Conservation (phyloP, 306 rosid species). For the Chamaecrista fasciculata region DNA sequence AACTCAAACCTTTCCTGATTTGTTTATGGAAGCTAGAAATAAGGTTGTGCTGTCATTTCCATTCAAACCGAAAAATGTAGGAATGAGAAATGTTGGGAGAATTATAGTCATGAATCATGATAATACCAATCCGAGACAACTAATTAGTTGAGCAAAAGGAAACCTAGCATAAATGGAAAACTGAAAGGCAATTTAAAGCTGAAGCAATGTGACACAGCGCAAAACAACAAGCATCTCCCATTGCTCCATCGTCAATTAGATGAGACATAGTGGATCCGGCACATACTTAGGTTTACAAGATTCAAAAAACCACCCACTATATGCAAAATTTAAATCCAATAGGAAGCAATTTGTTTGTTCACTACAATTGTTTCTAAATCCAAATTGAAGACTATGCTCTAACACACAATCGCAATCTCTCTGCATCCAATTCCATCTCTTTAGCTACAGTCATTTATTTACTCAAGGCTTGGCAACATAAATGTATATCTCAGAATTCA, state of each 20-base stretch:
- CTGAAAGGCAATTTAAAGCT: neutral
- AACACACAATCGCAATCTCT: neutral
- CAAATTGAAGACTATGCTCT: neutral
- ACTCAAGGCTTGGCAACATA: neutral
- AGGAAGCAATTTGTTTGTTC: neutral
- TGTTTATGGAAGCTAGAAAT: neutral
- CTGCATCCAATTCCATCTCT: neutral
- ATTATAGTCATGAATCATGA: neutral
- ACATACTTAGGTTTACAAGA: neutral
- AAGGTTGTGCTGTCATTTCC: neutral
- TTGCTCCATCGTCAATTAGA: neutral
- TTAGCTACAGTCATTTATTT: constrained; percentile 6
- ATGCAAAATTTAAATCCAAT: neutral
- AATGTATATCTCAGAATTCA: neutral
- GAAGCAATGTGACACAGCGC: neutral
- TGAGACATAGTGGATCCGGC: neutral
- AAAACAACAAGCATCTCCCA: neutral
- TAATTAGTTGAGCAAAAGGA: neutral
- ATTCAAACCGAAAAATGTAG: neutral
- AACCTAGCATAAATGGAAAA: neutral
- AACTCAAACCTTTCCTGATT: neutral
- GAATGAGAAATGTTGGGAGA: neutral
- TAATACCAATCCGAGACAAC: neutral
- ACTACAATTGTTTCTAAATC: neutral
- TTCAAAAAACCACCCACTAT: neutral